A percentile compares a stretch with the other conserved stretches of the same genome.
Evolutionary conservation across 257 asterid genomes (phyloP).

Genomic region (Eucommia ulmoides): DNA sequence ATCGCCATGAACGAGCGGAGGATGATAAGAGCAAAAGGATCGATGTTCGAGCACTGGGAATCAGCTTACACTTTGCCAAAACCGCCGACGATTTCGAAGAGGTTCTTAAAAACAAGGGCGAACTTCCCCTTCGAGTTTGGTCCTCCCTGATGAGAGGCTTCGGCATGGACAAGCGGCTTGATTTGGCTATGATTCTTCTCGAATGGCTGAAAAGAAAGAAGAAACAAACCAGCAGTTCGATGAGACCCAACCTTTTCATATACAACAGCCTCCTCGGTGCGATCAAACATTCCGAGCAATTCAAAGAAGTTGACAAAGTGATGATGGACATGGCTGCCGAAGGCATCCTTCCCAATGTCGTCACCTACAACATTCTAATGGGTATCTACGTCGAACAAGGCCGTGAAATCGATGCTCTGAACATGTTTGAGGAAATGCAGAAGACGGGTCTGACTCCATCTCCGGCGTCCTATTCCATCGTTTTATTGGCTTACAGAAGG

Average conservation of each 20-base stretch:
- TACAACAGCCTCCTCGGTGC: slow-evolving; percentile 79
- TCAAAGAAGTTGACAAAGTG: slow-evolving; percentile 31
- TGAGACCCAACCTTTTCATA: slow-evolving; percentile 47
- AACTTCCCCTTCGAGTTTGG: slow-evolving; percentile 73
- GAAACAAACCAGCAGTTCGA: slow-evolving; percentile 23
- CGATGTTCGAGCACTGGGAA: slow-evolving; percentile 57
- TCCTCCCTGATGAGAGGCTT: slow-evolving; percentile 65
- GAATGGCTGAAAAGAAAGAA: slow-evolving; percentile 75
- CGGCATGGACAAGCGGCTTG: slow-evolving; percentile 60
- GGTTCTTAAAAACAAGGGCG: slow-evolving; percentile 41
- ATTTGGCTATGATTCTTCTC: slow-evolving; percentile 55
- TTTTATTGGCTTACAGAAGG: slow-evolving; percentile 54
- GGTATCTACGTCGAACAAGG: slow-evolving; percentile 63
- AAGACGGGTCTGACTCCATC: slow-evolving; percentile 49
- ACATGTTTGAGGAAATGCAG: slow-evolving; percentile 45
- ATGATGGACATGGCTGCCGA: slow-evolving; percentile 46
- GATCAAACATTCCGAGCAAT: slow-evolving; percentile 41
- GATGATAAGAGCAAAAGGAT: slow-evolving; percentile 17
- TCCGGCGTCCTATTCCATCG: slow-evolving; percentile 76
- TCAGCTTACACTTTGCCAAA: slow-evolving; percentile 32
- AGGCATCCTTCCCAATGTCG: slow-evolving; percentile 55
- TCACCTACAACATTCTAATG: slow-evolving; percentile 74
- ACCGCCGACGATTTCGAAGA: slow-evolving; percentile 62
- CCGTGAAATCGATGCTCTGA: slow-evolving; percentile 50
- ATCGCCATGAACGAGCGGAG: no score